phyloP scores from a whole-genome alignment of 768 basidiomycete species.

The Suillus variegatus region DNA sequence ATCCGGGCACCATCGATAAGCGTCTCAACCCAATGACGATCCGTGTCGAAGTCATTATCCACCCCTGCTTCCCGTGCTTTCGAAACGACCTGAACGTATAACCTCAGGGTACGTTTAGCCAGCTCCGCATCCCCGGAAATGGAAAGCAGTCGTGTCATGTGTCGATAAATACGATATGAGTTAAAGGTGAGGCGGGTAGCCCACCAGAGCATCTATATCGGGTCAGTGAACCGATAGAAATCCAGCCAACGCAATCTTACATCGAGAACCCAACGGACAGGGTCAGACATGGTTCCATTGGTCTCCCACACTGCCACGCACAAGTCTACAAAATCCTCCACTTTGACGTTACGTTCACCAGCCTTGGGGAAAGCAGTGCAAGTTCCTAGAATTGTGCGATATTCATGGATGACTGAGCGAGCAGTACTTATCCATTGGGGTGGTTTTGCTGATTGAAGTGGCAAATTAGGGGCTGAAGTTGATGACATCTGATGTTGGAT shows the following conservation, averaged over 20 bases:
- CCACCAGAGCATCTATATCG: constrained; percentile 83
- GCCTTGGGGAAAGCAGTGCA: constrained; percentile 81
- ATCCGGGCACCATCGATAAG: constrained; percentile 77
- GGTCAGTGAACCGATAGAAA: not conserved
- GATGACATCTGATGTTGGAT: constrained; percentile 41
- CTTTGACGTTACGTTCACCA: constrained; percentile 73
- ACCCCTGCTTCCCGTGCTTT: constrained; percentile 68
- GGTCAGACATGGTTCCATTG: constrained; percentile 60
- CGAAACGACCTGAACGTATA: constrained; percentile 83
- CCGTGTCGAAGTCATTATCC: constrained; percentile 57
- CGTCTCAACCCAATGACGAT: constrained; percentile 74
- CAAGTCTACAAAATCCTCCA: constrained; percentile 82
- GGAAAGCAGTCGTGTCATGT: constrained; percentile 76
- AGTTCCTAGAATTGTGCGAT: constrained; percentile 63
- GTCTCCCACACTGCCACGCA: constrained; percentile 84
- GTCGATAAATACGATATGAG: constrained; percentile 80
- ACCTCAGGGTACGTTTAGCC: constrained; percentile 70
- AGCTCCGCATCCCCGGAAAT: constrained; percentile 59
- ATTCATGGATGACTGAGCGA: constrained; percentile 68
- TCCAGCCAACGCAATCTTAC: constrained; percentile 39
- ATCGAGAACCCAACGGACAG: constrained; percentile 80
- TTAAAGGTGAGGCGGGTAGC: constrained; percentile 93
- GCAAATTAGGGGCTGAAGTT: constrained; percentile 15
- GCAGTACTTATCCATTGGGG: constrained; percentile 66
- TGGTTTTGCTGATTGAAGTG: constrained; percentile 29